Evolutionary conservation across 495 filamentous ascomycete species (phyloP), one percentile per base, ranked within the genome.

Genomic region (Penicillium salamii): DNA sequence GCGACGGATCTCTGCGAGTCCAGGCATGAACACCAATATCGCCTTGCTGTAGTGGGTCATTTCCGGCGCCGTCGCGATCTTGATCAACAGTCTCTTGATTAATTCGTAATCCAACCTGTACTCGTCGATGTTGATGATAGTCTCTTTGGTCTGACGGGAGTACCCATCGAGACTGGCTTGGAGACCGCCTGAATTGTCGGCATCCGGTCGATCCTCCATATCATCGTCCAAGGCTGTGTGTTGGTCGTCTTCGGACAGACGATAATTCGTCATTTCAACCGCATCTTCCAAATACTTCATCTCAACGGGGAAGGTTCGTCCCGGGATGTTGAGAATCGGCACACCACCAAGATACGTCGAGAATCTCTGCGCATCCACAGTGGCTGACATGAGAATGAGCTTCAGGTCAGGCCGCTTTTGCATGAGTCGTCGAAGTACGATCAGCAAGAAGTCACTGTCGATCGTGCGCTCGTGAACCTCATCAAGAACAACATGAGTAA

Each of bases 391-490:
- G 20, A 98, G 78, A 24, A 98, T 77, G 23, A 98, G 86, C 56
- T 85, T 86, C 37, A 96, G 68, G 37, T 91, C 81, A 40, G 84
- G 86, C 40, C 90, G 77, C 45, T 77, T 77, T 17, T 77, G 54
- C 60, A 96, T 78, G 13, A 97, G 72, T 53, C 91, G 87, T 55
- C 89, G 87, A 18, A 98, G 78, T 2, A 97, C 85, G 50, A 97
- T 88, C 11, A 98, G 73, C 15, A 98, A 74, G 65, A 98, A 97
- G 55, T 98, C 93, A 44, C 89, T 95, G 65, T 97, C 93, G 52
- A 98, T 97, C 15, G 88, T 87, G 45, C 91, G 81, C 57, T 97
- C 91, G 65, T 97, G 92, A 3, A 96, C 90, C 66, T 98, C 93
- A 55, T 98, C 93, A 18, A 98, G 79, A 39, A 98, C 82, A 43